Conservation (phyloP, 352 stramenopile species). For the Pelagophyceae sp. region DNA sequence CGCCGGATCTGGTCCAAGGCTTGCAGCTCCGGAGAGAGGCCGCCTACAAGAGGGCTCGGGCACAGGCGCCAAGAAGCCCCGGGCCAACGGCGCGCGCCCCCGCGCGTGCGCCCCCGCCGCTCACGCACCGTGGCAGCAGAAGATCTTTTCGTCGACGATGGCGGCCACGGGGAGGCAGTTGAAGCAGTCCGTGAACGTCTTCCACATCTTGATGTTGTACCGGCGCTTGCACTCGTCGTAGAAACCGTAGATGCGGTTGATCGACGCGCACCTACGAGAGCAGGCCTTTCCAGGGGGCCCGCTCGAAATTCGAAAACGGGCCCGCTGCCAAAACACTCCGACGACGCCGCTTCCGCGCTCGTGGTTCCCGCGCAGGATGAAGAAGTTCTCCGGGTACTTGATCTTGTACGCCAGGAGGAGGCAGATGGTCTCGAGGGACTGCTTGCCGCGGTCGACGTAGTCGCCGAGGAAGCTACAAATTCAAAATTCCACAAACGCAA, state of each 20-base stretch:
- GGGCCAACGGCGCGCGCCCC: too few relatives aligned
- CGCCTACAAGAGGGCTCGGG: too few relatives aligned
- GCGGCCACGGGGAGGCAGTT: conserved; percentile 89
- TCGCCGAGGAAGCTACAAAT: conserved; percentile 76
- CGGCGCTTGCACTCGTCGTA: conserved; percentile 92
- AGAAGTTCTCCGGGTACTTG: conserved; percentile 95
- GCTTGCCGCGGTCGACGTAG: conserved; percentile 88
- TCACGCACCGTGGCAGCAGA: conserved; percentile 99
- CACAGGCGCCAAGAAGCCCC: too few relatives aligned
- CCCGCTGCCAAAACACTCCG: too few relatives aligned
- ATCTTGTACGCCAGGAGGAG: conserved; percentile 93
- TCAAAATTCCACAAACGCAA: too few relatives aligned
- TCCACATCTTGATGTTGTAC: conserved; percentile 54
- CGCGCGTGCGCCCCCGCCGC: conserved; percentile 29
- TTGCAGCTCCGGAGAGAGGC: conserved; percentile 86
- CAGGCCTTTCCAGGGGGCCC: too few relatives aligned
- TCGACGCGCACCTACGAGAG: conserved; percentile 53
- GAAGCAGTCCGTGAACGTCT: conserved; percentile 66
- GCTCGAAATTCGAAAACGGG: too few relatives aligned
- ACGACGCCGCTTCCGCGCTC: conserved; percentile 69
- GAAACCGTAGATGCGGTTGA: conserved; percentile 99
- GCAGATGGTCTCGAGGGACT: conserved; percentile 93
- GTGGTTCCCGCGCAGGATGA: conserved; percentile 95
- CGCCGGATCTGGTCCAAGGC: conserved; percentile 86
- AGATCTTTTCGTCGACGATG: conserved; percentile 98